phyloP scores from a whole-genome alignment of 2,329 filamentous ascomycete genomes.

The Zymoseptoria passerinii region DNA sequence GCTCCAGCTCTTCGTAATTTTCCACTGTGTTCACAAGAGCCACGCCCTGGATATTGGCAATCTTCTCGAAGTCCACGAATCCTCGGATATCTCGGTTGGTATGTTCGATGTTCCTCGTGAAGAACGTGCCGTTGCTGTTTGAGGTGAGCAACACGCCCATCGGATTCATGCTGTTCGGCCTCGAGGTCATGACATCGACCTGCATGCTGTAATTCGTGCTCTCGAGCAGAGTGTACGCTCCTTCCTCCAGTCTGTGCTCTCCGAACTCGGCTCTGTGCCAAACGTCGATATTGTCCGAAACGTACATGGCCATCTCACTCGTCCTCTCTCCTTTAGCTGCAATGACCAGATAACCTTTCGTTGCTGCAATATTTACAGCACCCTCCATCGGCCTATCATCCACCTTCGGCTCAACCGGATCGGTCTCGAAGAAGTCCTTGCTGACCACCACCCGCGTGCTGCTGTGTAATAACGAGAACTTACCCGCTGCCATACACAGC shows the following conservation, averaged over 20 bases:
- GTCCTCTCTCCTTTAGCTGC: slow-evolving; percentile 72
- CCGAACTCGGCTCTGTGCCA: slow-evolving; percentile 93
- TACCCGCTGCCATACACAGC: slow-evolving; percentile 70
- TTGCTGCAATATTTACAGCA: slow-evolving; percentile 69
- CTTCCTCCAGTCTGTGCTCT: slow-evolving; percentile 73
- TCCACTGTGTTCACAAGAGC: slow-evolving; percentile 83
- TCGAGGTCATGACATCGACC: slow-evolving; percentile 75
- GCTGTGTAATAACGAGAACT: slow-evolving; percentile 60
- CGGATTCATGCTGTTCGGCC: slow-evolving; percentile 39
- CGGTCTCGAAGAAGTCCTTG: slow-evolving; percentile 67
- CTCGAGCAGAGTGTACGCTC: slow-evolving; percentile 86
- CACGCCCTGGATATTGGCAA: slow-evolving; percentile 83
- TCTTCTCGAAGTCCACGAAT: slow-evolving; percentile 90
- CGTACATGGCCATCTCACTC: slow-evolving; percentile 84
- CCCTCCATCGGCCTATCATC: slow-evolving; percentile 66
- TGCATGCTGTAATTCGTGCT: slow-evolving; percentile 98
- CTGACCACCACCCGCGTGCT: slow-evolving; percentile 74
- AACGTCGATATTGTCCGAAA: slow-evolving; percentile 70
- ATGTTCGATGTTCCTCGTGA: slow-evolving; percentile 82
- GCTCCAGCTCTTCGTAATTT: slow-evolving; percentile 70
- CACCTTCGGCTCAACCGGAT: slow-evolving; percentile 63
- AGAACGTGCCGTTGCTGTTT: slow-evolving; percentile 95
- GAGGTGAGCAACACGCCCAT: slow-evolving; percentile 91
- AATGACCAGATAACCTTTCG: slow-evolving; percentile 80
- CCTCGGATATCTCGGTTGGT: slow-evolving; percentile 74